A percentile compares a stretch with the other conserved stretches of the same genome.
Conservation (phyloP, 129 eudicot species). For the Artemisia argyi region DNA sequence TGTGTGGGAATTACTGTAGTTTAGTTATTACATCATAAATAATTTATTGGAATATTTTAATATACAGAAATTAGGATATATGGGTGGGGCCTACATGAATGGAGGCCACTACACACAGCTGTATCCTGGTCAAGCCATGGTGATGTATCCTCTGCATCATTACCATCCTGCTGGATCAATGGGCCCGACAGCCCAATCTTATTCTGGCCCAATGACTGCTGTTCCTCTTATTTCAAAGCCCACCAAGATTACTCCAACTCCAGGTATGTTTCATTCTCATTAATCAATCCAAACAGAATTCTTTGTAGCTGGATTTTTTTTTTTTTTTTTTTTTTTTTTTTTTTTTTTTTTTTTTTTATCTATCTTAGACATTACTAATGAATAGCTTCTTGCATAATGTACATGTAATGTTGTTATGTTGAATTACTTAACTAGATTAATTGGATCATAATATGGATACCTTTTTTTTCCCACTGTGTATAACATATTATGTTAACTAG, state of each 20-base stretch:
- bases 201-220: constrained; percentile 41
- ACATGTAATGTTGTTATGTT: too few species aligned
- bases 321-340: too few species aligned
- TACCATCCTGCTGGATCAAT: constrained; percentile 58
- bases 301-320: too few species aligned
- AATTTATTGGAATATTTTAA: background rate
- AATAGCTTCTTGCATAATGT: background rate
- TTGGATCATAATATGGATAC: too few species aligned
- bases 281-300: background rate
- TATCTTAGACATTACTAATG: background rate
- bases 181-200: constrained; percentile 69
- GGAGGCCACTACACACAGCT: constrained; percentile 59
- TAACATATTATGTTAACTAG: too few species aligned
- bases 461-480: too few species aligned
- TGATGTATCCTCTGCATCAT: constrained; percentile 56
- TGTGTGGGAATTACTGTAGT: too few species aligned
- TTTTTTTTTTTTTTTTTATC: too few species aligned
- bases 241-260: constrained; percentile 47
- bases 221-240: constrained; percentile 64
- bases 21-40: too few species aligned
- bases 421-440: too few species aligned
- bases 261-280: constrained; percentile 35
- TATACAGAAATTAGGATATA: constrained; percentile 59
- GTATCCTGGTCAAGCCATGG: constrained; percentile 60
- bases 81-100: constrained; percentile 63